phyloP scores from a whole-genome alignment of 1,284 basidiomycete genomes.

The Cutaneotrichosporon sp. region DNA sequence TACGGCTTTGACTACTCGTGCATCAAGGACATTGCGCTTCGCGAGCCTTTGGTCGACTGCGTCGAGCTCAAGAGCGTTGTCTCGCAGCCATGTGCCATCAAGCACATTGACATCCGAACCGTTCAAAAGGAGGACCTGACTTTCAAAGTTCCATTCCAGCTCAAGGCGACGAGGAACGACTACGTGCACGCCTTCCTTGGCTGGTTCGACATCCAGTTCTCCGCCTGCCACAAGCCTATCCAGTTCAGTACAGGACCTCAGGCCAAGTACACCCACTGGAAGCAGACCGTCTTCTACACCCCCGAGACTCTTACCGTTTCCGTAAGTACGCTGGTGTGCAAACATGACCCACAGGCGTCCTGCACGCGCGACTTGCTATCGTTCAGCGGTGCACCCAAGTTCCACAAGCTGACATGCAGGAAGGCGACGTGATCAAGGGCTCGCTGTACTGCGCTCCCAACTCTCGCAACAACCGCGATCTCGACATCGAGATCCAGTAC shows the following conservation, averaged over 20 bases:
- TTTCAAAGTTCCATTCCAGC: constrained; percentile 74
- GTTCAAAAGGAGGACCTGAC: constrained; percentile 92
- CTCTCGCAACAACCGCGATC: constrained; percentile 80
- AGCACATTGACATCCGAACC: constrained; percentile 86
- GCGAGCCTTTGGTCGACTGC: constrained; percentile 95
- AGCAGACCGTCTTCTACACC: constrained; percentile 97
- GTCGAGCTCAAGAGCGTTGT: constrained; percentile 91
- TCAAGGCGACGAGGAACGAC: constrained; percentile 84
- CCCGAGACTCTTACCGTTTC: constrained; percentile 59
- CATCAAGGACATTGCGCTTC: constrained; percentile 97
- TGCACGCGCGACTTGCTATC: too few species aligned
- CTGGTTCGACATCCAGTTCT: constrained; percentile 98
- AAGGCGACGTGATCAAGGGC: constrained; percentile 69
- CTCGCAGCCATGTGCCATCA: constrained; percentile 80
- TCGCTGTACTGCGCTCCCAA: constrained; percentile 75
- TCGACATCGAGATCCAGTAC: constrained; percentile 81
- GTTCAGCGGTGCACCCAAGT: too few species aligned
- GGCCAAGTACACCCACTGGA: constrained; percentile 95
- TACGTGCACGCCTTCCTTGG: constrained; percentile 99
- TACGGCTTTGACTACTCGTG: constrained; percentile 99
- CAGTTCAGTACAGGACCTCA: constrained; percentile 94
- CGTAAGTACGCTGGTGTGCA: constrained; percentile 7
- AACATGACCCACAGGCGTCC: too few species aligned
- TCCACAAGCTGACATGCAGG: constrained; percentile 21
- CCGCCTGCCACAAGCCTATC: constrained; percentile 93